phyloP scores from a whole-genome alignment of 2,329 filamentous ascomycete species.

The Fusarium hostae region DNA sequence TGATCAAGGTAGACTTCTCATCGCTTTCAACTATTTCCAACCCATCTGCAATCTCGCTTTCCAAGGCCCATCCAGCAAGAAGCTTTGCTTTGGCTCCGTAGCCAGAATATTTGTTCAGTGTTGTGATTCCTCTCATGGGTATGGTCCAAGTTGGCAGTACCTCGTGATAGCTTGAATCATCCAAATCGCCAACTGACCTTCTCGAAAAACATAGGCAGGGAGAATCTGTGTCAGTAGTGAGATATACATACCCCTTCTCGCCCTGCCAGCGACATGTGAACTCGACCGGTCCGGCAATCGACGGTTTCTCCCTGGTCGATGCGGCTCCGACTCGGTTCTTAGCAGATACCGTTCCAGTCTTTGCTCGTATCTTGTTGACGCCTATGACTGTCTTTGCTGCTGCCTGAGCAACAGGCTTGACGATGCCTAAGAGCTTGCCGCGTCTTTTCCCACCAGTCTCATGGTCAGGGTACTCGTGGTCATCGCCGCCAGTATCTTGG shows the following conservation, averaged over 20 bases:
- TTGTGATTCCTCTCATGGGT: constrained; percentile 73
- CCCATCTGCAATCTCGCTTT: constrained; percentile 76
- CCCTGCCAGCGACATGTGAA: constrained; percentile 76
- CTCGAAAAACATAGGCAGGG: constrained; percentile 13
- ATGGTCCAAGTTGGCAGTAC: constrained; percentile 73
- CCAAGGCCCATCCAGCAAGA: constrained; percentile 79
- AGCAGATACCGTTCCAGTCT: constrained; percentile 64
- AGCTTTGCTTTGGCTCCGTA: constrained; percentile 83
- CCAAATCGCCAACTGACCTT: background rate
- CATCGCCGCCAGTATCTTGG: constrained; percentile 43
- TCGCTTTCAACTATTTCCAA: constrained; percentile 68
- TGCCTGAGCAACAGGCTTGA: constrained; percentile 74
- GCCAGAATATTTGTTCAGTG: constrained; percentile 80
- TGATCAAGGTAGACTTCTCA: constrained; percentile 66
- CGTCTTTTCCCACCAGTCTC: constrained; percentile 52
- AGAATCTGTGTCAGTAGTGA: constrained; percentile 7
- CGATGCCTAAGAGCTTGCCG: constrained; percentile 63
- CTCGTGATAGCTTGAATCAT: constrained; percentile 28
- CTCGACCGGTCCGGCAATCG: constrained; percentile 69
- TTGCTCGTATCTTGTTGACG: constrained; percentile 75
- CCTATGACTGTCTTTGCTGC: constrained; percentile 76
- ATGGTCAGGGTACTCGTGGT: constrained; percentile 62
- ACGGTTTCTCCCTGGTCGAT: background rate
- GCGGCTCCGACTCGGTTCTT: constrained; percentile 66
- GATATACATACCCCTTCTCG: constrained; percentile 62